Percentiles rank a stretch among this genome's conserved stretches.
These are phyloP conservation scores for Tetratostichococcus sp. DNA, from an alignment of 139 green algal species.

Conservation along the genomic window DNA sequence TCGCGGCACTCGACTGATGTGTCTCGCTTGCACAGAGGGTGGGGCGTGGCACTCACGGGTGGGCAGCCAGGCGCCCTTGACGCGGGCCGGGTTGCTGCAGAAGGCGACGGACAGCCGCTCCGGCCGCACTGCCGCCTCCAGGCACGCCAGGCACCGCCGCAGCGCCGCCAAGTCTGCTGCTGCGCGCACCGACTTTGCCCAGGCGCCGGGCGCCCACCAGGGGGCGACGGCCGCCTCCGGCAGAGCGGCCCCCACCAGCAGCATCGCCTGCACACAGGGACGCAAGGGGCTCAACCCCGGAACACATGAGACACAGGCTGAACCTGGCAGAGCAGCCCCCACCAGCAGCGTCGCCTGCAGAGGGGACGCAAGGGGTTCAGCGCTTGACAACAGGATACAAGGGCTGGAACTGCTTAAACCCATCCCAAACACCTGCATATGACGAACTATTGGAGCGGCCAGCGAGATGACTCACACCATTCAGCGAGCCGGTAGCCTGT, in stretches of 20 bases:
- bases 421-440: too few species aligned
- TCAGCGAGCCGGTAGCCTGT: too few species aligned
- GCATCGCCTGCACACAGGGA: constrained; percentile 13
- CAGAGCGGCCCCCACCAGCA: constrained; percentile 34
- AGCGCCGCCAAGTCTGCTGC: constrained; percentile 30
- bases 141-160: constrained; percentile 43
- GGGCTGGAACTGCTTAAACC: too few species aligned
- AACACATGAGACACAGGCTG: too few species aligned
- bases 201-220: not conserved
- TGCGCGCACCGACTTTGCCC: constrained; percentile 27
- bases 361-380: too few species aligned
- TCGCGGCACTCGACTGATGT: too few species aligned
- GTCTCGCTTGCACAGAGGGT: too few species aligned
- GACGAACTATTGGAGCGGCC: too few species aligned
- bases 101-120: constrained; percentile 28
- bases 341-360: constrained; percentile 26
- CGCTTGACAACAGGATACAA: too few species aligned
- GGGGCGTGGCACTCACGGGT: too few species aligned
- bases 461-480: too few species aligned
- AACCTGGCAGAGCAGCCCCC: constrained; percentile 28
- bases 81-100: constrained; percentile 33
- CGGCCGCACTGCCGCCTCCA: constrained; percentile 43
- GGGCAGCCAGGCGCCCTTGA: constrained; percentile 56
- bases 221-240: constrained; percentile 18
- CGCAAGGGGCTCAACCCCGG: too few species aligned